These are phyloP conservation scores for Clonostachys chloroleuca DNA, from an alignment of 2,329 filamentous ascomycete genomes.

Conservation along the genomic window DNA sequence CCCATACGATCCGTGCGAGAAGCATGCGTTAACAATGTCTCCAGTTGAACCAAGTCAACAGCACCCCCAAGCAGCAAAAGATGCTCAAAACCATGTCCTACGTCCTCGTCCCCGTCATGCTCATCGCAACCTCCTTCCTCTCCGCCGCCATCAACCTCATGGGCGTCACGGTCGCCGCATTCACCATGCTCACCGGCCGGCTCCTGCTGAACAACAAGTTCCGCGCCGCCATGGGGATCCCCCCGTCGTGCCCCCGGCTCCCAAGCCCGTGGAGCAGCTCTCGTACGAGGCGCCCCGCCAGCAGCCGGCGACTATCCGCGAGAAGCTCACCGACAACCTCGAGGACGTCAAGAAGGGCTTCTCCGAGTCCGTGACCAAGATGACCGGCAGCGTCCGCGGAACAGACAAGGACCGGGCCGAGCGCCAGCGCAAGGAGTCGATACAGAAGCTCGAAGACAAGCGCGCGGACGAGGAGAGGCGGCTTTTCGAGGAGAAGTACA, in stretches of 20 bases:
- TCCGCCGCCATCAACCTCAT: conserved; percentile 45
- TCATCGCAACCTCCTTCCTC: conserved; percentile 40
- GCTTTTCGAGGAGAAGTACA: conserved; percentile 35
- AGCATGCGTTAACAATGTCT: background rate
- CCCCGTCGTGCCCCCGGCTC: conserved; percentile 8
- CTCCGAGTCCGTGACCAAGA: conserved; percentile 21
- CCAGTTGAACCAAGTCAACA: conserved; percentile 28
- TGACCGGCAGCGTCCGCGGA: conserved; percentile 23
- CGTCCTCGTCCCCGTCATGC: conserved; percentile 35
- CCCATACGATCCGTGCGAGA: background rate
- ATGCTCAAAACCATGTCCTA: conserved; percentile 36
- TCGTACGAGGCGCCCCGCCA: conserved; percentile 27
- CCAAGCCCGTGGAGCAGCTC: background rate
- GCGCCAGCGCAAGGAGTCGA: conserved; percentile 23
- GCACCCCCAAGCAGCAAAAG: conserved; percentile 20
- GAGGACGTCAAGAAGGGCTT: conserved; percentile 30
- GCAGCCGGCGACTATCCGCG: conserved; percentile 14
- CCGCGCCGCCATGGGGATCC: conserved; percentile 30
- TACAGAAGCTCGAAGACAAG: conserved; percentile 26
- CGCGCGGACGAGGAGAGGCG: conserved; percentile 26
- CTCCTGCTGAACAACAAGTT: conserved; percentile 29
- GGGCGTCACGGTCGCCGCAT: conserved; percentile 31
- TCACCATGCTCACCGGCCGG: conserved; percentile 26
- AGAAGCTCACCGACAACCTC: conserved; percentile 24
- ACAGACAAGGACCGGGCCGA: conserved; percentile 25